Conservation (phyloP, 2,329 filamentous ascomycete species). For the Mariannaea elegans region DNA sequence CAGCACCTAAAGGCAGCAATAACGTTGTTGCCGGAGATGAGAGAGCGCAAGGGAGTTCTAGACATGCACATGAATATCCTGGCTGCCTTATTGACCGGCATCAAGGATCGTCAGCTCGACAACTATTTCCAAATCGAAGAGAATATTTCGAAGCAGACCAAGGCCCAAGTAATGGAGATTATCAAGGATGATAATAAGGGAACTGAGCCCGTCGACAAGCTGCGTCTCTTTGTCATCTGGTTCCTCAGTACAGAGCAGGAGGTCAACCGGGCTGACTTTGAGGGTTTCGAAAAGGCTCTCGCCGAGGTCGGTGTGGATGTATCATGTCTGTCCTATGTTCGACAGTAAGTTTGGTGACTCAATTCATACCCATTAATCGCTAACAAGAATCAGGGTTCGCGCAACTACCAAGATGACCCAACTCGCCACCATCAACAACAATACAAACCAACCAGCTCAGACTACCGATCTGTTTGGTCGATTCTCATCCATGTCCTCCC, state of each 20-base stretch:
- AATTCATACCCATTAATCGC: conserved; percentile 5
- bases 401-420: conserved; percentile 98
- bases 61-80: conserved; percentile 99
- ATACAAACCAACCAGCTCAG: conserved; percentile 66
- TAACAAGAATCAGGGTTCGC: conserved; percentile 70
- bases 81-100: conserved; percentile 77
- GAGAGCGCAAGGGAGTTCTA: conserved; percentile 89
- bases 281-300: conserved; percentile 85
- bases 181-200: conserved; percentile 86
- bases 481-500: conserved; percentile 90
- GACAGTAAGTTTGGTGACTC: conserved; percentile 67
- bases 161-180: conserved; percentile 86
- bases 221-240: conserved; percentile 97
- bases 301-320: conserved; percentile 79
- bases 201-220: conserved; percentile 84
- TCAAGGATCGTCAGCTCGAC: conserved; percentile 94
- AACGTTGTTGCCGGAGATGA: conserved; percentile 87
- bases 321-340: conserved; percentile 83
- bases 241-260: conserved; percentile 94
- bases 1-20: conserved; percentile 97
- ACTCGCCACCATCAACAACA: conserved; percentile 87
- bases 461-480: conserved; percentile 89
- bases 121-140: conserved; percentile 97
- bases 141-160: conserved; percentile 89
- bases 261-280: conserved; percentile 81